Evolutionary conservation across 2,329 filamentous ascomycete species (phyloP), one percentile per base, ranked within the genome.

Genomic region (Sordariomycetes sp.): DNA sequence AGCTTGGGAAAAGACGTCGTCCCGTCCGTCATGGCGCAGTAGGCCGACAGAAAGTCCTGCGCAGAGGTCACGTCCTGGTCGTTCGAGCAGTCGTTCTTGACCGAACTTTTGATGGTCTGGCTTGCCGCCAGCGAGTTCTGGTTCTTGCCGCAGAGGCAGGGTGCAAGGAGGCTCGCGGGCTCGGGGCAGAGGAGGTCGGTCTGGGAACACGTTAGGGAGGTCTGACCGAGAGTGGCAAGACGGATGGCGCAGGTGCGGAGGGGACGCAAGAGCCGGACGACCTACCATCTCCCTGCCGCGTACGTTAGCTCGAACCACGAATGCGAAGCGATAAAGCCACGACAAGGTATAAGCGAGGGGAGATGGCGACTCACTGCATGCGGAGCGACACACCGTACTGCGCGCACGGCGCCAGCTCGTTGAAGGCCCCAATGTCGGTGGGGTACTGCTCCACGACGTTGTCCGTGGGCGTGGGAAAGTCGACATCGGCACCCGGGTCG

Each of bases 101-200:
- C 76, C 3, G 70, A 70, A 0, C 67, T 69, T 59, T 71, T 75
- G 59, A 82, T 74, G 6, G 64, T 63, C 53, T 72, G 69, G 64
- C 72, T 79, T 32, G 77, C 69, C 7, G 65, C 62, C 6, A 69
- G 64, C 5, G 76, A 76, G 58, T 81, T 78, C 46, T 76, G 71
- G 54, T 76, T 74, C 65, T 81, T 81, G 51, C 65, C 67, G 65
- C 80, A 83, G 25, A 76, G 76, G 59, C 80, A 83, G 1, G 76
- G 75, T 2, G 78, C 79, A 24, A 78, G 70, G 34, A 73, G 65
- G 32, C 68, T 71, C 11, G 73, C 70, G 2, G 72, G 70, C 24
- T 67, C 60, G 14, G 74, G 74, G 54, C 76, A 78, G 7, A 66
- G 58, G 24, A 64, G 63, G 35, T 64, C 62, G 34, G 68, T 70